Evolutionary conservation across 768 basidiomycete species (phyloP).

Genomic region (Boletus vinaceobasis): DNA sequence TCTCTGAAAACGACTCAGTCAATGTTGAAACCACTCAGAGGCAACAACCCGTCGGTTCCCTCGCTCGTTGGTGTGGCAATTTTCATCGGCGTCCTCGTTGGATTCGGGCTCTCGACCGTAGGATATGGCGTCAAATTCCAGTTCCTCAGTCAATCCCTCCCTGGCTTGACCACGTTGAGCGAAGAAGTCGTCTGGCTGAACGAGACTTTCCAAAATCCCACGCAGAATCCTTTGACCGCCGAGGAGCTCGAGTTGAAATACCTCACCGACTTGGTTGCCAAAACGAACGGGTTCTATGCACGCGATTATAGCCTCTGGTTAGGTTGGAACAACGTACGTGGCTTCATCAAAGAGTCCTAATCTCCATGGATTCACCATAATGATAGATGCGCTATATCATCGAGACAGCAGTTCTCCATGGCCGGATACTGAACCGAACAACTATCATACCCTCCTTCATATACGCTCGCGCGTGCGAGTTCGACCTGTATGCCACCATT

Average conservation of each 20-base stretch:
- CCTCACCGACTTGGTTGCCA: conserved; percentile 33
- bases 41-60: not conserved
- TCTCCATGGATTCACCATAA: not conserved
- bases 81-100: conserved; percentile 28
- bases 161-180: conserved; percentile 5
- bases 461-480: conserved; percentile 46
- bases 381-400: conserved; percentile 47
- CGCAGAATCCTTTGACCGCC: not conserved
- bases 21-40: conserved; percentile 7
- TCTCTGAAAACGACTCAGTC: not conserved
- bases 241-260: conserved; percentile 27
- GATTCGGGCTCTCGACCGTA: conserved; percentile 21
- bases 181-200: conserved; percentile 14
- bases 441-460: conserved; percentile 45
- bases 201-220: not conserved
- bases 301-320: conserved; percentile 47
- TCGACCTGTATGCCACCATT: conserved; percentile 23
- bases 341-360: not conserved
- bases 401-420: conserved; percentile 43
- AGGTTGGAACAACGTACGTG: conserved; percentile 48
- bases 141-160: conserved; percentile 15
- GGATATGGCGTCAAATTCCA: conserved; percentile 13
- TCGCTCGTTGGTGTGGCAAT: conserved; percentile 20
- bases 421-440: conserved; percentile 40
- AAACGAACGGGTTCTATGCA: conserved; percentile 43